These are phyloP conservation scores for Stagonosporopsis vannaccii DNA, from an alignment of 2,329 filamentous ascomycete genomes.

Conservation along the genomic window DNA sequence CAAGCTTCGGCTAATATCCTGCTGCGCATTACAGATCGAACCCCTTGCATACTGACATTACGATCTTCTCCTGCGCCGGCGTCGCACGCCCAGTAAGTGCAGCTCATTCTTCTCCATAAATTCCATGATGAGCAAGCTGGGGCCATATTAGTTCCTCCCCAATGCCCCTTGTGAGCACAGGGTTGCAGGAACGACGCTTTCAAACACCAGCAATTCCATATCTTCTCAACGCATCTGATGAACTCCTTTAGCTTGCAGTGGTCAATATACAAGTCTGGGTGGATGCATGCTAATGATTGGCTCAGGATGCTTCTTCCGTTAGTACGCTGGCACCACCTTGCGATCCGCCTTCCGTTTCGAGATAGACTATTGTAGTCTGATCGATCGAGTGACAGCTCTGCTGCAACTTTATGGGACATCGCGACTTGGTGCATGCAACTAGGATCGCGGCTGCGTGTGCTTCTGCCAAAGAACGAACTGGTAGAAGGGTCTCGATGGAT, in stretches of 20 bases:
- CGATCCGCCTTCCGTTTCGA: background rate
- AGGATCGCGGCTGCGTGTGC: background rate
- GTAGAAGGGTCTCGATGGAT: background rate
- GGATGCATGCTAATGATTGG: constrained; percentile 3
- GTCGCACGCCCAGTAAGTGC: constrained; percentile 19
- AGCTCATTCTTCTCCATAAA: background rate
- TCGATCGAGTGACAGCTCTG: background rate
- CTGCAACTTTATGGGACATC: background rate
- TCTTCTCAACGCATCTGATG: constrained; percentile 39
- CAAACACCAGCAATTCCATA: constrained; percentile 31
- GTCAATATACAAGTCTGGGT: background rate
- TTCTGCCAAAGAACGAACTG: background rate
- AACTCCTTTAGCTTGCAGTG: background rate
- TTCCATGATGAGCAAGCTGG: constrained; percentile 45
- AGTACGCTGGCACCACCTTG: background rate
- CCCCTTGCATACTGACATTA: background rate
- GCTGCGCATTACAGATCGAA: background rate
- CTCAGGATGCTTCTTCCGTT: background rate
- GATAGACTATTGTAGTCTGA: background rate
- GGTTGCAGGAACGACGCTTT: constrained; percentile 35
- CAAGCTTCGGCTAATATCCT: background rate
- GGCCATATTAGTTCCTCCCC: constrained; percentile 43
- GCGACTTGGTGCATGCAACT: background rate
- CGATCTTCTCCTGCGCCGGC: background rate
- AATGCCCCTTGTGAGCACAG: constrained; percentile 4